Base-by-base conservation (phyloP, 345 rosid genomes). In the Brassica juncea region DNA sequence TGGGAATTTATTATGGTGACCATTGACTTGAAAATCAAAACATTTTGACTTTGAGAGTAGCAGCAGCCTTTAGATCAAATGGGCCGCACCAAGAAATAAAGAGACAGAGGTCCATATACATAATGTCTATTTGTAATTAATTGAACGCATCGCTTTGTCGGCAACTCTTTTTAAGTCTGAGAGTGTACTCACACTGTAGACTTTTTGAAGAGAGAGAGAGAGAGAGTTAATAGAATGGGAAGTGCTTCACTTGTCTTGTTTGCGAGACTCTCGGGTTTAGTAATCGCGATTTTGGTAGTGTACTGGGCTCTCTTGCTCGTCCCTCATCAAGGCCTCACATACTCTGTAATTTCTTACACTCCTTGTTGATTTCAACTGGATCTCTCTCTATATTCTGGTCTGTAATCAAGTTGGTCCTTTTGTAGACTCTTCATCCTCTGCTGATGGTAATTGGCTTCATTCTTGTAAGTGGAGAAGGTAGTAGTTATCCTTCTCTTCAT, bases 361-460 rank as follows among this genome's bases (percentile, higher is more conserved):
- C 60, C 73, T 72, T 64, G 30, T 39, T 65, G 23, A 19, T 37
- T 60, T 55, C 59, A 9, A 11, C 14, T 25, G 58, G 58, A 63
- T 62, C 57, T 52, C 19, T 74, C 62, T 47, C 19, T 28, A 3
- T 67, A 6, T 65, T 57, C 31, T 23, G 21, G 0, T 19, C 37
- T 67, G 55, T 75, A 19, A 70, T 61, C 2, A 59, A 71, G 11
- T 30, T 44, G 15, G 31, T 35, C 2, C 25, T 1, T 28, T 42
- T 49, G 72, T 37, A 66, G 98, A 88, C 85, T 64, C 97, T 89
- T 42, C 97, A 92, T 80, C 96, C 97, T 42, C 66, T 94, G 71
- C 66, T 94, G 25, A 94, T 92, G 99, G 99, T 94, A 76, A 92
- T 94, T 71, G 98, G 97, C 75, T 91, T 94, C 87, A 92, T 92